These are phyloP conservation scores for Geotrichum bryndzae DNA, from an alignment of 1,139 yeast species.

Conservation along the genomic window DNA sequence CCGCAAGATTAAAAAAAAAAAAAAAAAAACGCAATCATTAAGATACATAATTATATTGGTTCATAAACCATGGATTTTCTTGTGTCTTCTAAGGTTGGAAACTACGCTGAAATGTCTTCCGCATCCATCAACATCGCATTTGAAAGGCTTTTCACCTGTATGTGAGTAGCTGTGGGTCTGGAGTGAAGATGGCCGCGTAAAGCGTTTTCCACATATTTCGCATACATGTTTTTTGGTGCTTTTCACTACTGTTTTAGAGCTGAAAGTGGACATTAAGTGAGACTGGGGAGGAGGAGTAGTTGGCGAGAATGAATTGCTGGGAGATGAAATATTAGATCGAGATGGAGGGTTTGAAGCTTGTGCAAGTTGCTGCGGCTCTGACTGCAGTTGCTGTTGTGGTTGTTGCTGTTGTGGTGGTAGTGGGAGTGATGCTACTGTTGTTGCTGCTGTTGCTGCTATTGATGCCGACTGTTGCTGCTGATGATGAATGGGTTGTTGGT, in stretches of 20 bases:
- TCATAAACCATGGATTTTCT: slow-evolving; percentile 46
- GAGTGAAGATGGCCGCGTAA: slow-evolving; percentile 74
- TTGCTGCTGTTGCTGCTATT: slow-evolving; percentile 1
- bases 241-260: slow-evolving; percentile 26
- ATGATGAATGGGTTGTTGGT: slow-evolving; percentile 5
- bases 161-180: slow-evolving; percentile 79
- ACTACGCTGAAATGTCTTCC: slow-evolving; percentile 69
- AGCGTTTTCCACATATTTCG: slow-evolving; percentile 64
- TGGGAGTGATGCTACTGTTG: slow-evolving; percentile 3
- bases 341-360: neutral
- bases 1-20: neutral
- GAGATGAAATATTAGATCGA: neutral
- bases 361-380: neutral
- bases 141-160: slow-evolving; percentile 78
- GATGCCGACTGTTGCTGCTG: slow-evolving; percentile 13
- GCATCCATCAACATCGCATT: slow-evolving; percentile 62
- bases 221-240: slow-evolving; percentile 43
- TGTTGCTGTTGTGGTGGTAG: slow-evolving; percentile 2
- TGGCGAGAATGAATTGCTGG: neutral
- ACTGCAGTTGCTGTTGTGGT: neutral
- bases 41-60: neutral
- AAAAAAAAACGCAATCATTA: neutral
- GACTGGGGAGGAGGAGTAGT: slow-evolving; percentile 6
- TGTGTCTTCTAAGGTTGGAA: slow-evolving; percentile 75
- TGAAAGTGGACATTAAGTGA: slow-evolving; percentile 30